Base-by-base conservation (phyloP, 495 filamentous ascomycete genomes). In the Penicillium canescens region DNA sequence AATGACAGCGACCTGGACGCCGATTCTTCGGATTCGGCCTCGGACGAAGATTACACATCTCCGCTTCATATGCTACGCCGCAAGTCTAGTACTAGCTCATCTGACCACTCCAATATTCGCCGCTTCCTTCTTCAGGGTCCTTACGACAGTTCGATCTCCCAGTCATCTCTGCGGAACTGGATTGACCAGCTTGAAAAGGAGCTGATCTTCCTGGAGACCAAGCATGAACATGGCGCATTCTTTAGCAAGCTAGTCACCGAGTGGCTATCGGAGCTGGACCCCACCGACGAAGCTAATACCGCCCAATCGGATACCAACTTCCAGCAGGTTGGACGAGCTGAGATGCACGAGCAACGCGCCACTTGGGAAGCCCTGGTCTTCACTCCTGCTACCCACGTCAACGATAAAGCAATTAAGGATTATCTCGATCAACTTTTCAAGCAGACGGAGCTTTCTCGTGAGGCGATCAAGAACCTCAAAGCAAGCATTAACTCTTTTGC, bases 241-340 rank as follows among this genome's bases (percentile, higher is more conserved):
- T 88, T 86, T 57, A 83, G 78, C 42, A 68, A 77, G 42, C 61
- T 88, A 37, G 80, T 88, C 12, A 86, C 78, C 0, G 83, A 89
- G 58, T 88, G 85, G 84, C 63, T 88, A 20, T 63, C 57, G 1
- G 40, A 69, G 12, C 50, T 75, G 26, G 65, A 75, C 10, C 2
- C 51, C n/a, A 23, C 53, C 20, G 46, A 55, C 3, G 40, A 52
- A 14, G 3, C 42, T 28, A 33, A 20, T 11, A 50, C 53, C 8
- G 23, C 14, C 10, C 43, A 46, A 2, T 55, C 54, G 6, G 54
- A 53, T 7, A 13, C 46, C 16, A 47, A 50, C 20, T 73, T 75
- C 42, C 74, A 75, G 47, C 47, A 61, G 4, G 63, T 78, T 9
- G 76, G 74, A 4, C 66, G 78, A 5, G 60, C 72, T 12, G 77